Percentiles rank a stretch among this genome's conserved stretches.
phyloP scores from a whole-genome alignment of 2,329 filamentous ascomycete species.

The Fusarium nodosum region DNA sequence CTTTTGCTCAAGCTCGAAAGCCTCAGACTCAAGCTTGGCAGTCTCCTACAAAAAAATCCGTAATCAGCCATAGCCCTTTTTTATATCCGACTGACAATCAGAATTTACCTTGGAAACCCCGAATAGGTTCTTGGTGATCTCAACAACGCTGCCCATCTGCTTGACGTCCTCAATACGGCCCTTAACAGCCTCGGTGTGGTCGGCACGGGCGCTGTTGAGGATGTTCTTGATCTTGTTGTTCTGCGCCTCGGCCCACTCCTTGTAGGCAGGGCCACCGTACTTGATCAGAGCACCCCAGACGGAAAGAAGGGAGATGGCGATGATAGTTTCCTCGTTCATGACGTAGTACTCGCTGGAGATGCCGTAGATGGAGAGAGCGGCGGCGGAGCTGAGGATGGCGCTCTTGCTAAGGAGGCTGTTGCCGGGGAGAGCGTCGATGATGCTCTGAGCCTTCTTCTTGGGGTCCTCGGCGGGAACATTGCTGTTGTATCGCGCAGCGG shows the following conservation, averaged over 20 bases:
- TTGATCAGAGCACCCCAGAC: constrained; percentile 94
- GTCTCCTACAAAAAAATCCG: constrained; percentile 78
- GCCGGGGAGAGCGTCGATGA: constrained; percentile 93
- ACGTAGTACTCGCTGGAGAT: constrained; percentile 99
- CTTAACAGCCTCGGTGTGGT: constrained; percentile 97
- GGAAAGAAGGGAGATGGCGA: constrained; percentile 90
- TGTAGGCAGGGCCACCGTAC: constrained; percentile 93
- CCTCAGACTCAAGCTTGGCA: constrained; percentile 93
- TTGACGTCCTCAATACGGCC: constrained; percentile 92
- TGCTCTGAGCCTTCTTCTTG: constrained; percentile 96
- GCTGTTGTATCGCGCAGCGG: constrained; percentile 77
- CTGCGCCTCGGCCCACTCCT: constrained; percentile 90
- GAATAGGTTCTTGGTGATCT: constrained; percentile 97
- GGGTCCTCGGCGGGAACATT: constrained; percentile 88
- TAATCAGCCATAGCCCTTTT: constrained; percentile 41
- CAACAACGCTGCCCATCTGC: constrained; percentile 94
- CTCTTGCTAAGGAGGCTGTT: constrained; percentile 95
- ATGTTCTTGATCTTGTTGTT: constrained; percentile 94
- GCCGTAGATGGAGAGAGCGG: constrained; percentile 91
- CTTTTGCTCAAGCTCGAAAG: constrained; percentile 96
- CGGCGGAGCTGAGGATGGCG: constrained; percentile 93
- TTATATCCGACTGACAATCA: constrained; percentile 23
- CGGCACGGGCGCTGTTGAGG: constrained; percentile 91
- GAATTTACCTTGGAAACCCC: constrained; percentile 92
- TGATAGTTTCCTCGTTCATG: constrained; percentile 98